These are phyloP conservation scores for Zymoseptoria brevis DNA, from an alignment of 2,329 filamentous ascomycete species.

Conservation along the genomic window DNA sequence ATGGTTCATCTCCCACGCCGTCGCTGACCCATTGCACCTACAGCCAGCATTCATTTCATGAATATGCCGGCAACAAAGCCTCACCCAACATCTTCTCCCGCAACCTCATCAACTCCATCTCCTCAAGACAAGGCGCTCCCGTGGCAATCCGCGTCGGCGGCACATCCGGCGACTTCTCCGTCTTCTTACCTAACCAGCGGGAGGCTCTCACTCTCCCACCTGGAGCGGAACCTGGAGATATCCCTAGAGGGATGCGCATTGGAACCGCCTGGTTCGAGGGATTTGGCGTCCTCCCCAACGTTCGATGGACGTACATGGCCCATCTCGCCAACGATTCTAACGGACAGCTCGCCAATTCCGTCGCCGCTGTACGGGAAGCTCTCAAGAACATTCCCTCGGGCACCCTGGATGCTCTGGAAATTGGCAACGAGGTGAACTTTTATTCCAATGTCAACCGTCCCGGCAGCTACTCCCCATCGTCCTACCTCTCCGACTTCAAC, in stretches of 20 bases:
- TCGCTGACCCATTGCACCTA: not conserved
- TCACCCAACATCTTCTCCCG: constrained; percentile 9
- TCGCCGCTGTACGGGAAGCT: constrained; percentile 5
- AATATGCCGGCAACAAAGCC: constrained; percentile 11
- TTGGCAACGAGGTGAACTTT: constrained; percentile 11
- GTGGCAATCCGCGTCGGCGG: constrained; percentile 12
- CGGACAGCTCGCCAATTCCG: constrained; percentile 4
- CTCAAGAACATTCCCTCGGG: constrained; percentile 7
- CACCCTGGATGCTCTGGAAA: constrained; percentile 10
- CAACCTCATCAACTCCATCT: constrained; percentile 8
- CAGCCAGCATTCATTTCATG: constrained; percentile 7
- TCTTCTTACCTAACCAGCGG: constrained; percentile 4
- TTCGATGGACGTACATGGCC: constrained; percentile 8
- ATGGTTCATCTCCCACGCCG: not conserved
- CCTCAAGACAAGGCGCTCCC: constrained; percentile 4
- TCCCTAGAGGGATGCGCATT: constrained; percentile 8
- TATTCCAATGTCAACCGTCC: constrained; percentile 5
- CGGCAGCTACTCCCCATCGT: constrained; percentile 1
- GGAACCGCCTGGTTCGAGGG: constrained; percentile 12
- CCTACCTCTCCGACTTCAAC: constrained; percentile 9
- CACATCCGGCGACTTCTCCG: constrained; percentile 10
- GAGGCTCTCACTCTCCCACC: constrained; percentile 1
- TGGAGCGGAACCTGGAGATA: not conserved
- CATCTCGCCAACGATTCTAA: constrained; percentile 7
- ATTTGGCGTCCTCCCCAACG: constrained; percentile 5